phyloP scores from a whole-genome alignment of 768 basidiomycete genomes.

The Phaeotremella fagi region DNA sequence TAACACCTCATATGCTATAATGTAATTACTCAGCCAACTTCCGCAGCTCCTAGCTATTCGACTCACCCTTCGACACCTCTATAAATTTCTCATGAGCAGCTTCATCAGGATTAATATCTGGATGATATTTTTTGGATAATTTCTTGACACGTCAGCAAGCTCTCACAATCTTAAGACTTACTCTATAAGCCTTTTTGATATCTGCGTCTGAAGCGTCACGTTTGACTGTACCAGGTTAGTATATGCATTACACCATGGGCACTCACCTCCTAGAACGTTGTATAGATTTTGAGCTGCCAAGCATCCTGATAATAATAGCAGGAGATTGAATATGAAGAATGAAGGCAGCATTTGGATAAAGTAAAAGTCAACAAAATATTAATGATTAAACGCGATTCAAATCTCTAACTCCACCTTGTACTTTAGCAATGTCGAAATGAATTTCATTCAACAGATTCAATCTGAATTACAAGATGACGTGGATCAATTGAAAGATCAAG shows the following conservation, averaged over 20 bases:
- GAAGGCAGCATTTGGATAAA: constrained; percentile 23
- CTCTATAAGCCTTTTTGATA: constrained; percentile 84
- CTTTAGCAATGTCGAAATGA: no score
- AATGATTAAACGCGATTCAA: no score
- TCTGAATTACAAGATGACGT: constrained; percentile 27
- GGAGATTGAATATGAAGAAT: constrained; percentile 17
- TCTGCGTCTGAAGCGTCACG: constrained; percentile 79
- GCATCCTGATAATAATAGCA: constrained; percentile 28
- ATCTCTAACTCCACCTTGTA: no score
- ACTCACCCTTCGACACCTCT: constrained; percentile 78
- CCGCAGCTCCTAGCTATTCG: not conserved
- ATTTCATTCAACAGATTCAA: constrained; percentile 31
- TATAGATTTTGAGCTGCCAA: constrained; percentile 52
- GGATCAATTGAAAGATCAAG: constrained; percentile 27
- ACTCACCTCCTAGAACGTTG: constrained; percentile 73
- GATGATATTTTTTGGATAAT: constrained; percentile 81
- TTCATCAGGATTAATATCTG: constrained; percentile 88
- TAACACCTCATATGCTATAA: constrained; percentile 81
- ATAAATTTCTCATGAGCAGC: constrained; percentile 78
- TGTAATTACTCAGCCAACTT: no score
- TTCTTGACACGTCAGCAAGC: constrained; percentile 43
- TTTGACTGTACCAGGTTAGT: constrained; percentile 52
- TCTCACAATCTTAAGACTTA: constrained; percentile 4
- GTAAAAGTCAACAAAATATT: not conserved
- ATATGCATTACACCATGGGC: not conserved